A percentile compares a stretch with the other conserved stretches of the same genome.
phyloP scores from a whole-genome alignment of 352 stramenopile species.

The Phytophthora sp. region DNA sequence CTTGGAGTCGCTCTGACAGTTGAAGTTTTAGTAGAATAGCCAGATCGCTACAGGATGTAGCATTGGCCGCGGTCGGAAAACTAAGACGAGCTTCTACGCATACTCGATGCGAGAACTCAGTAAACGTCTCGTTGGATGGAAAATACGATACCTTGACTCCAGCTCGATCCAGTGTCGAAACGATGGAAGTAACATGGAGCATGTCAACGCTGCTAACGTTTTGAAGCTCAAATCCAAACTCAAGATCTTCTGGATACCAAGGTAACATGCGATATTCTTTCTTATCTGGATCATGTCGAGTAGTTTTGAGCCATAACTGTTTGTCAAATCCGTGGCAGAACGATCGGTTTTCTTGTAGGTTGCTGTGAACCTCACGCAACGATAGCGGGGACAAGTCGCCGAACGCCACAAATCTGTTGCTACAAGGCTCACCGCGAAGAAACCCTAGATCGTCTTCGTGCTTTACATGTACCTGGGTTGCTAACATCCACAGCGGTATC shows the following conservation, averaged over 20 bases:
- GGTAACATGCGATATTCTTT: background rate
- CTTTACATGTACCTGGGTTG: constrained; percentile 45
- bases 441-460: constrained; percentile 42
- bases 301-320: constrained; percentile 29
- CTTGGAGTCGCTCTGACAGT: no score
- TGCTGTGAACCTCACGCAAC: constrained; percentile 49
- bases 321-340: constrained; percentile 47
- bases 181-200: background rate
- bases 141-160: constrained; percentile 4
- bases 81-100: background rate
- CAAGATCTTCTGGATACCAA: background rate
- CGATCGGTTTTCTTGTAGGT: constrained; percentile 11
- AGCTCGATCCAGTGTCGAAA: background rate
- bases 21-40: no score
- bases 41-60: background rate
- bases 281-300: background rate
- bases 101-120: background rate
- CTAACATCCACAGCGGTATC: constrained; percentile 57
- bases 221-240: background rate
- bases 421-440: constrained; percentile 34
- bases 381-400: constrained; percentile 41
- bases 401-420: constrained; percentile 38
- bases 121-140: background rate
- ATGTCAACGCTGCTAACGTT: background rate
- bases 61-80: background rate